phyloP scores from a whole-genome alignment of 2,329 filamentous ascomycete species.

The Nemania sp. region DNA sequence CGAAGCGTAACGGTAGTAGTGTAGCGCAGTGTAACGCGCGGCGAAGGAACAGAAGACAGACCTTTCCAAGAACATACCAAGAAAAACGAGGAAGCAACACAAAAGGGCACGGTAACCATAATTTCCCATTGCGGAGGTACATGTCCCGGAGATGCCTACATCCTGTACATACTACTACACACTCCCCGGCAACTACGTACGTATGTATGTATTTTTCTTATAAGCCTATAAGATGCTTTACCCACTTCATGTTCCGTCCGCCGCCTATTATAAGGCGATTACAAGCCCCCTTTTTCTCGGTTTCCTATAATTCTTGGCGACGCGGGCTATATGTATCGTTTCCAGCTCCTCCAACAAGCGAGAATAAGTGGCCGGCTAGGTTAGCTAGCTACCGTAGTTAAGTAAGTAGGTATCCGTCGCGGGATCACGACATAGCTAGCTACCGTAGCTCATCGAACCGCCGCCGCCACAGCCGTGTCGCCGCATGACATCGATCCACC shows the following conservation, averaged over 20 bases:
- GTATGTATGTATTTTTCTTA: too few relatives aligned
- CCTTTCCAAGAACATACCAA: too few relatives aligned
- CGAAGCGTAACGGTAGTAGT: too few relatives aligned
- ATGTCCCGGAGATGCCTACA: slow-evolving; percentile 19
- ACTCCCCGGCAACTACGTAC: too few relatives aligned
- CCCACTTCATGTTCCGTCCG: too few relatives aligned
- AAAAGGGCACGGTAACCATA: neutral
- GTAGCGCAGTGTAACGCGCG: too few relatives aligned
- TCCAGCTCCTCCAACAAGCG: slow-evolving; percentile 7
- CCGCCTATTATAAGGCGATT: too few relatives aligned
- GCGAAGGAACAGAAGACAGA: too few relatives aligned
- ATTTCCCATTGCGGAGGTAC: slow-evolving; percentile 23
- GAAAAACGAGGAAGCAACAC: neutral
- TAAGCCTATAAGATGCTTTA: too few relatives aligned
- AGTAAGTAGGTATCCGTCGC: neutral
- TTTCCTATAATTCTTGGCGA: slow-evolving; percentile 9
- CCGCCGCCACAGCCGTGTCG: neutral
- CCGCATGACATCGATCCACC: slow-evolving; percentile 2
- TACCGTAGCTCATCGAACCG: too few relatives aligned
- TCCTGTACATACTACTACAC: too few relatives aligned
- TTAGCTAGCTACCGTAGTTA: too few relatives aligned
- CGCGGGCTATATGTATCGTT: slow-evolving; percentile 8
- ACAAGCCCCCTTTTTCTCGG: slow-evolving; percentile 10
- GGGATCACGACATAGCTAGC: slow-evolving; percentile 6
- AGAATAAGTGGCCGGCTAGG: neutral